A percentile compares a stretch with the other conserved stretches of the same genome.
phyloP scores from a whole-genome alignment of 73 alveolate genomes.

The Effrenium voratum region DNA sequence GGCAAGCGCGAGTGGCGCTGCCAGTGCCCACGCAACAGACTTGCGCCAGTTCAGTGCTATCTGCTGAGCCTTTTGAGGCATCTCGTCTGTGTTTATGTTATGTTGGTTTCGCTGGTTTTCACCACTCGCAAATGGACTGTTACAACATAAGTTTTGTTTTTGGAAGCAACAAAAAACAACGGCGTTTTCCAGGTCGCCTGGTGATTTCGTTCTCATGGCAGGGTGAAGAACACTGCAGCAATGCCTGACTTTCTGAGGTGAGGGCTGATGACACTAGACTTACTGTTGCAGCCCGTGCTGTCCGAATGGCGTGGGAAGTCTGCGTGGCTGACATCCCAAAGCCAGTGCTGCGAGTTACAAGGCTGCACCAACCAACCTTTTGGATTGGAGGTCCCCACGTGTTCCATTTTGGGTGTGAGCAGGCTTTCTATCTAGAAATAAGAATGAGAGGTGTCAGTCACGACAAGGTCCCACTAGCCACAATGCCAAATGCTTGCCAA shows the following conservation, averaged over 20 bases:
- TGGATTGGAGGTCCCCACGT: too few relatives aligned
- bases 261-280: not conserved
- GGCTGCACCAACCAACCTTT: too few relatives aligned
- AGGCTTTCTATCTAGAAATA: too few relatives aligned
- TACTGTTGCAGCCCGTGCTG: constrained; percentile 15
- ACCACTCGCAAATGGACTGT: too few relatives aligned
- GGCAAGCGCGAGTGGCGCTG: not conserved
- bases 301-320: constrained; percentile 58
- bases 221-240: too few relatives aligned
- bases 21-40: constrained; percentile 29
- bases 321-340: not conserved
- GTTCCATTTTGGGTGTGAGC: too few relatives aligned
- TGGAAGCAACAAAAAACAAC: too few relatives aligned
- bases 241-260: not conserved
- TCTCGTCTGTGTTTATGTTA: not conserved
- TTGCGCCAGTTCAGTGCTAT: constrained; percentile 8
- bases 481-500: not conserved
- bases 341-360: not conserved
- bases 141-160: too few relatives aligned
- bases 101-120: too few relatives aligned
- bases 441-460: too few relatives aligned
- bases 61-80: not conserved
- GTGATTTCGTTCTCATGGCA: too few relatives aligned
- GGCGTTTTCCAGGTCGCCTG: not conserved
- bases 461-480: too few relatives aligned